A percentile compares a stretch with the other conserved stretches of the same genome.
Evolutionary conservation across 768 basidiomycete species (phyloP).

Genomic region (Boletus sp.): DNA sequence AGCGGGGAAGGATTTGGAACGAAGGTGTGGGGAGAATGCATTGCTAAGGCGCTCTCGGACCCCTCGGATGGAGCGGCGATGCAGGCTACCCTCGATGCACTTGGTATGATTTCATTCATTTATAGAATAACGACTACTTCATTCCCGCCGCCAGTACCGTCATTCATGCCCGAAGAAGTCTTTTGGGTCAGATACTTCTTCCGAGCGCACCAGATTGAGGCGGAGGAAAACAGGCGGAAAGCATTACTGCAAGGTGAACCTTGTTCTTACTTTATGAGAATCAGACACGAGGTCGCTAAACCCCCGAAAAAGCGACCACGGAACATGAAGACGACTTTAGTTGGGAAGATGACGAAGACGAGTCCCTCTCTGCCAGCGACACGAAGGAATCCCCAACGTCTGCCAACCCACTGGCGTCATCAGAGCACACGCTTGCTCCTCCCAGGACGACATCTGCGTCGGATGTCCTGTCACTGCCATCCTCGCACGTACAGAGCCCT

Average conservation of each 20-base stretch:
- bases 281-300: constrained; percentile 2
- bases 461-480: constrained; percentile 26
- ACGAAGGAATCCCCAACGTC: constrained; percentile 1
- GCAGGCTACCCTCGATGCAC: constrained; percentile 46
- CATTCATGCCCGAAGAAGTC: constrained; percentile 52
- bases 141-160: constrained; percentile 54
- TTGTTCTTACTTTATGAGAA: background rate
- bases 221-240: constrained; percentile 77
- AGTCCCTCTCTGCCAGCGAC: constrained; percentile 29
- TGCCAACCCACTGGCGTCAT: constrained; percentile 15
- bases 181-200: constrained; percentile 95
- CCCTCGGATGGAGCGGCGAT: constrained; percentile 50
- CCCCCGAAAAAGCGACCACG: constrained; percentile 41
- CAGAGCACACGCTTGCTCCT: constrained; percentile 26
- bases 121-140: constrained; percentile 3
- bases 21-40: constrained; percentile 52
- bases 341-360: constrained; percentile 94
- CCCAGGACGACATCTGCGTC: constrained; percentile 15
- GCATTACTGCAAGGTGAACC: constrained; percentile 65
- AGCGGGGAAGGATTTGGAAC: constrained; percentile 48
- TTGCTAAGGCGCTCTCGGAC: constrained; percentile 48
- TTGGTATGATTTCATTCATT: constrained; percentile 48
- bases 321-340: constrained; percentile 85
- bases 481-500: constrained; percentile 39
- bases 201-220: constrained; percentile 74